phyloP scores from a whole-genome alignment of 2,329 filamentous ascomycete species.

The Cryphonectria japonica region DNA sequence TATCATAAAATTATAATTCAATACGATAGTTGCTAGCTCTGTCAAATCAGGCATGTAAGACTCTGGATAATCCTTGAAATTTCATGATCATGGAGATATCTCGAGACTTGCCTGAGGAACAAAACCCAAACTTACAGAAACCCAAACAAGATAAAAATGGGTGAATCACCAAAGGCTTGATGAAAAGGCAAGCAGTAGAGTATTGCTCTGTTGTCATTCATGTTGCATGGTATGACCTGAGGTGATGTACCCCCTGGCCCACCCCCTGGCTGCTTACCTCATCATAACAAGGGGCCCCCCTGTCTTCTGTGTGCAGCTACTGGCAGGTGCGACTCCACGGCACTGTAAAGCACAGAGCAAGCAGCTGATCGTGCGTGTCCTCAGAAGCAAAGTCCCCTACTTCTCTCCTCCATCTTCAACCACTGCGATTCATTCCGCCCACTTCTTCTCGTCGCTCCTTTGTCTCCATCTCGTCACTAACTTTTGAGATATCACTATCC shows the following conservation, averaged over 20 bases:
- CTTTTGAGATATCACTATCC: not conserved
- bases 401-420: conserved; percentile 2
- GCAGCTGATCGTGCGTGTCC: conserved; percentile 22
- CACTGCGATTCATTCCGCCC: not conserved
- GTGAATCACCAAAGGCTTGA: no score
- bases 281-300: not conserved
- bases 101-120: no score
- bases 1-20: not conserved
- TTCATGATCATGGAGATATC: not conserved
- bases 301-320: not conserved
- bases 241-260: not conserved
- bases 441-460: conserved; percentile 28
- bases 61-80: not conserved
- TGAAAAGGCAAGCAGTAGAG: no score
- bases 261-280: conserved; percentile 3
- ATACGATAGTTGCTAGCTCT: not conserved
- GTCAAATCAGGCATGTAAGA: no score
- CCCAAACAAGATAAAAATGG: no score
- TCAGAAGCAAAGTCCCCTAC: not conserved
- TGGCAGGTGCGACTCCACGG: not conserved
- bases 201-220: no score
- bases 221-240: no score
- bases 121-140: no score
- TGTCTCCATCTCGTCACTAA: conserved; percentile 6
- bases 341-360: not conserved